phyloP scores from a whole-genome alignment of 2,329 filamentous ascomycete genomes.

The Apiospora saccharicola region DNA sequence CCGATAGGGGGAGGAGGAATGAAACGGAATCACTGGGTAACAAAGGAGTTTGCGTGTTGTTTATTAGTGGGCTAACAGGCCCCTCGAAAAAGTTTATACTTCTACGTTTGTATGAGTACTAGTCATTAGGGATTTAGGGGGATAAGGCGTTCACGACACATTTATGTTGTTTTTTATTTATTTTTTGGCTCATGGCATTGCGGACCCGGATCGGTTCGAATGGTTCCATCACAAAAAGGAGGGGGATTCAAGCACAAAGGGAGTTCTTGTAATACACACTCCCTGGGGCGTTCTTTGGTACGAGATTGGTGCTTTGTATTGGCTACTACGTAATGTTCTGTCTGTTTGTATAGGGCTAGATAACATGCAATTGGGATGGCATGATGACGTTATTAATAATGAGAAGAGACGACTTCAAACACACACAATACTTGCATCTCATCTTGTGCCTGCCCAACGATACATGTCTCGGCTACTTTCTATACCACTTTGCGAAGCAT shows the following conservation, averaged over 20 bases:
- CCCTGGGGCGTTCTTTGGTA: neutral
- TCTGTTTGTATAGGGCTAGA: conserved; percentile 26
- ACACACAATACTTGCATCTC: neutral
- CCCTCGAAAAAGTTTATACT: neutral
- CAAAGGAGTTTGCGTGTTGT: neutral
- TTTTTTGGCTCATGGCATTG: neutral
- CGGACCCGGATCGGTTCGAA: conserved; percentile 1
- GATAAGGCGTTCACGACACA: conserved; percentile 22
- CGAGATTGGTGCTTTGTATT: conserved; percentile 16
- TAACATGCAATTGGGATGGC: conserved; percentile 23
- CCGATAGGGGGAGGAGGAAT: neutral
- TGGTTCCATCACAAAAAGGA: conserved; percentile 10
- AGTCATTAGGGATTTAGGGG: neutral
- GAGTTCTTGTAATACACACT: neutral
- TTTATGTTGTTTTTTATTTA: conserved; percentile 12
- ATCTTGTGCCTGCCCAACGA: neutral
- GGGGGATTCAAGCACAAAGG: neutral
- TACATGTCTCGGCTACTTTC: too few relatives aligned
- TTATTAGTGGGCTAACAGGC: neutral
- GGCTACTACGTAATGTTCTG: neutral
- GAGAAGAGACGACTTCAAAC: conserved; percentile 25
- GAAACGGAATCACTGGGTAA: neutral
- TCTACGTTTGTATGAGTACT: conserved; percentile 6
- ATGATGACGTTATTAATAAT: conserved; percentile 29
- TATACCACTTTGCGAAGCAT: too few relatives aligned